Evolutionary conservation across 768 basidiomycete species (phyloP), one percentile per base, ranked within the genome.

Genomic region (Daedalea quercina): DNA sequence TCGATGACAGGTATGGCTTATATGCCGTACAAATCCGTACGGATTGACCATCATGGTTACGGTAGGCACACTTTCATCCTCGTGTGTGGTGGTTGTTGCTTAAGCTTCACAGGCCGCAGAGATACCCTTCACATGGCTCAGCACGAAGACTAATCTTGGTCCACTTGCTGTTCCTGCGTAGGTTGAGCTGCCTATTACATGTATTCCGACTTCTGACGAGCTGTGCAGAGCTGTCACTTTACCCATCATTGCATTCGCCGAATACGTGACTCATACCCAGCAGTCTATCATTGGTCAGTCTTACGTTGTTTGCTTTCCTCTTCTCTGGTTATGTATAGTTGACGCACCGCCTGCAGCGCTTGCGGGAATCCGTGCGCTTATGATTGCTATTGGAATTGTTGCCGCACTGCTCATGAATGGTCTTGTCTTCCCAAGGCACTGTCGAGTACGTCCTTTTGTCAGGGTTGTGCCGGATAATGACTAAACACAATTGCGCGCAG

Each of bases 331-430:
- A n/a, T n/a, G n/a, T n/a, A n/a, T n/a, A 11, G 3, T 42, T 22
- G 35, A 26, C 19, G 33, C 50, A 22, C 44, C 9, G 49, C 11
- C 8, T 13, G 4, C 50, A 79, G 78, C 62, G 41, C 62, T 78
- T 9, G 71, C 74, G 13, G 56, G 68, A 11, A 63, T 71, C 42
- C 67, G 76, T 44, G 72, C 69, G 15, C 56, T 62, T 2, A 71
- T 74, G 67, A 79, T 79, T 25, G 65, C 66, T 47, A 64, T 68
- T 19, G 77, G 77, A 11, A 76, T 79, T 49, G 55, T 77, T 23
- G 69, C 69, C 13, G 78, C 76, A 3, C 58, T 79, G 9, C 37
- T 69, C 24, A 65, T 73, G 65, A 78, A 76, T 56, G 71, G 69
- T 26, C 43, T 77, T 4, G 51, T 78, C 7, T 78, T 75, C 54